phyloP scores from a whole-genome alignment of 2,329 filamentous ascomycete species.

The Phialophora chinensis region DNA sequence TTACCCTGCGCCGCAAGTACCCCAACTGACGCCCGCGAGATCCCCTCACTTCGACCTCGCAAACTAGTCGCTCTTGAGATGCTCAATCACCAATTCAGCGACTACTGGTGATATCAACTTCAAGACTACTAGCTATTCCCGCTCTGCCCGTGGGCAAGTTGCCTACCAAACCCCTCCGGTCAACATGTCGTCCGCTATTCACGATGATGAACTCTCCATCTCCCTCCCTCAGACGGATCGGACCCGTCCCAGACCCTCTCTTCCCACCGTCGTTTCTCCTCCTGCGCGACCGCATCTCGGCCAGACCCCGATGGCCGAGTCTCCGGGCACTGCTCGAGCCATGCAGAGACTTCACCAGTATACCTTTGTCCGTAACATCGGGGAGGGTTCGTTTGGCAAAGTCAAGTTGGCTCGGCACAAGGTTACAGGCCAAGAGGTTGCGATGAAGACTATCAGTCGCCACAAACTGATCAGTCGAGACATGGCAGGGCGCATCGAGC shows the following conservation, averaged over 20 bases:
- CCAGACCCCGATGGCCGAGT: slow-evolving; percentile 46
- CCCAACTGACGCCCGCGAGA: slow-evolving; percentile 2
- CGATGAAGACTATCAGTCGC: slow-evolving; percentile 94
- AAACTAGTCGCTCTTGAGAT: slow-evolving; percentile 21
- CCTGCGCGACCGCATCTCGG: slow-evolving; percentile 28
- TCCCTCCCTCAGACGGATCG: slow-evolving; percentile 43
- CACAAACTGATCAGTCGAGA: slow-evolving; percentile 96
- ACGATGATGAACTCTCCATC: slow-evolving; percentile 48
- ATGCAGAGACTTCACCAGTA: slow-evolving; percentile 92
- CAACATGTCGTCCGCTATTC: slow-evolving; percentile 46
- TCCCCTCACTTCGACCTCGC: background rate
- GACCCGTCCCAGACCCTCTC: slow-evolving; percentile 37
- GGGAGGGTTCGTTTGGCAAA: slow-evolving; percentile 97
- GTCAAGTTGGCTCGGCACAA: slow-evolving; percentile 95
- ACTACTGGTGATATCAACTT: slow-evolving; percentile 32
- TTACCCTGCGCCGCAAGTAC: background rate
- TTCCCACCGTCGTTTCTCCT: slow-evolving; percentile 38
- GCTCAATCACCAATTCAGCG: slow-evolving; percentile 32
- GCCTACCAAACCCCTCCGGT: slow-evolving; percentile 8
- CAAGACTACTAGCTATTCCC: background rate
- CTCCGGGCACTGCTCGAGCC: slow-evolving; percentile 58
- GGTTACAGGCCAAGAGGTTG: slow-evolving; percentile 91
- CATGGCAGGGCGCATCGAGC: slow-evolving; percentile 96
- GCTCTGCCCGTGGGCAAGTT: background rate
- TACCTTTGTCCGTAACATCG: slow-evolving; percentile 85